A percentile compares a stretch with the other conserved stretches of the same genome.
These are phyloP conservation scores for Ulota crispa DNA, from an alignment of 225 moss, liverwort and hornwort species.

Conservation along the genomic window DNA sequence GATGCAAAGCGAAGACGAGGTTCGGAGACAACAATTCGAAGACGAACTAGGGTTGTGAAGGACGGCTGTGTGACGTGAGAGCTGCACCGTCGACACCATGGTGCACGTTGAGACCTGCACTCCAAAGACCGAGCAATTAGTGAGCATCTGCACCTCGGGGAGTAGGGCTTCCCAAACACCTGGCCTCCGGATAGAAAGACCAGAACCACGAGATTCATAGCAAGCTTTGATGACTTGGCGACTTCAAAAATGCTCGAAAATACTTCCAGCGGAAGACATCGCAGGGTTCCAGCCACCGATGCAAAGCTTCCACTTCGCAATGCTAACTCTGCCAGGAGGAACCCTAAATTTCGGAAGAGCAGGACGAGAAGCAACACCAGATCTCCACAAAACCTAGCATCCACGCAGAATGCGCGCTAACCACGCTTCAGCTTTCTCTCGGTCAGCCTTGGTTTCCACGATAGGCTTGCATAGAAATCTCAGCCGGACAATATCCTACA, in stretches of 20 bases:
- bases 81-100: slow-evolving; percentile 45
- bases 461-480: neutral
- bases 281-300: neutral
- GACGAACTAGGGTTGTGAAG: slow-evolving; percentile 24
- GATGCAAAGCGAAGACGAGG: slow-evolving; percentile 34
- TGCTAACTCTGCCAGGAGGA: neutral
- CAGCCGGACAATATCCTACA: neutral
- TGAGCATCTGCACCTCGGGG: neutral
- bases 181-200: neutral
- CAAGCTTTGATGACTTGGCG: neutral
- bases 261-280: neutral
- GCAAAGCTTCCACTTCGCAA: neutral
- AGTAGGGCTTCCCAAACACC: neutral
- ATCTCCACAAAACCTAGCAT: neutral
- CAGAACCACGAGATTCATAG: neutral
- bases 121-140: neutral
- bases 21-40: slow-evolving; percentile 16
- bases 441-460: slow-evolving; percentile 5
- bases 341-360: slow-evolving; percentile 21
- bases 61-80: slow-evolving; percentile 29
- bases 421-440: neutral
- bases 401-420: slow-evolving; percentile 4
- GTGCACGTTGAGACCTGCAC: slow-evolving; percentile 56
- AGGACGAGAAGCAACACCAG: neutral
- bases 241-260: neutral